A percentile compares a stretch with the other conserved stretches of the same genome.
Conservation (phyloP, 768 basidiomycete genomes). For the Naganishia vaughanmartiniae region DNA sequence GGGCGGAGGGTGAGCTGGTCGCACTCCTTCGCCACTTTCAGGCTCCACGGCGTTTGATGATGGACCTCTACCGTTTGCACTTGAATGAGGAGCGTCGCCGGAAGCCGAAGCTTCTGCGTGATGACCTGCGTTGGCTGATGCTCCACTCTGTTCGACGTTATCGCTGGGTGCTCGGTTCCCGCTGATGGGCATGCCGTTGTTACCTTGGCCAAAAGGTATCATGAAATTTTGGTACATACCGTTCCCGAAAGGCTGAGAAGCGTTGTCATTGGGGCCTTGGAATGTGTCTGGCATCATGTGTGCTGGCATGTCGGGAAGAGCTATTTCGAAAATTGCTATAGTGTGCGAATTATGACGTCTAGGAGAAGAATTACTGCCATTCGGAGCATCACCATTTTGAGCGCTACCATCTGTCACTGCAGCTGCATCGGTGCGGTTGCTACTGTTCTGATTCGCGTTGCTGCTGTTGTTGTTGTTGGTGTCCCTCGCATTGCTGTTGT, state of each 20-base stretch:
- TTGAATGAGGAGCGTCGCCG: not conserved
- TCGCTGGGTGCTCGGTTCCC: not conserved
- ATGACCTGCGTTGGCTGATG: not conserved
- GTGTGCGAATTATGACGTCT: not conserved
- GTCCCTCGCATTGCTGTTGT: too few relatives aligned
- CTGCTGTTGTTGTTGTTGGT: not conserved
- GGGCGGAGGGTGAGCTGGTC: not conserved
- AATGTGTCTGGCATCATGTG: constrained; percentile 16
- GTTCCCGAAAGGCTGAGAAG: not conserved
- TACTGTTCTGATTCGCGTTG: not conserved
- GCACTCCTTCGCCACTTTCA: not conserved
- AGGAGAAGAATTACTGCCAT: not conserved
- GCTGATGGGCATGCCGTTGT: not conserved
- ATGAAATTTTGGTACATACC: constrained; percentile 3
- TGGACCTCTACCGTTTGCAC: not conserved
- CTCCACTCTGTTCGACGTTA: not conserved
- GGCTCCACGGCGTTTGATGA: not conserved
- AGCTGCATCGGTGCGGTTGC: not conserved
- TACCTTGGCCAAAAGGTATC: constrained; percentile 1
- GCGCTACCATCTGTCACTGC: not conserved
- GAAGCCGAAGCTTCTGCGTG: not conserved
- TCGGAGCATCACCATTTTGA: not conserved
- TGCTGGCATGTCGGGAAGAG: constrained; percentile 15
- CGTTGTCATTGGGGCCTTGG: constrained; percentile 6
- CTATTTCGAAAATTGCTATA: constrained; percentile 20